Percentiles rank a stretch among this genome's conserved stretches.
These are phyloP conservation scores for Penicillium carneum DNA, from an alignment of 2,329 filamentous ascomycete genomes.

Conservation along the genomic window DNA sequence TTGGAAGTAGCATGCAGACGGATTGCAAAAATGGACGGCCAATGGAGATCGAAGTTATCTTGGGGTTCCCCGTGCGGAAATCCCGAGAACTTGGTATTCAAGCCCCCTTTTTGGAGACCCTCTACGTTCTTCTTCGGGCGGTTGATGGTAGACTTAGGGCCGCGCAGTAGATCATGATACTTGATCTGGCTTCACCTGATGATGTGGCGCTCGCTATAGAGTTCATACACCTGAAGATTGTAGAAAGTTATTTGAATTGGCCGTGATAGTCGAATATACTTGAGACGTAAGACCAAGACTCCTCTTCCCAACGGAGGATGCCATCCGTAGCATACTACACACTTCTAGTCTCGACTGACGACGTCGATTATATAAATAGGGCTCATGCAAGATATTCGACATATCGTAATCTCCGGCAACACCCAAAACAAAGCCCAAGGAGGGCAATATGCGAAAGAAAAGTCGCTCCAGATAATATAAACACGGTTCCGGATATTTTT, in stretches of 20 bases:
- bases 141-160: conserved; percentile 36
- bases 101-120: conserved; percentile 51
- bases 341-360: neutral
- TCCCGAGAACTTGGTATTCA: conserved; percentile 50
- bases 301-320: neutral
- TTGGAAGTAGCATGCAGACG: conserved; percentile 57
- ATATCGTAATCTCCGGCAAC: neutral
- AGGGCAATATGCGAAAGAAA: neutral
- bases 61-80: conserved; percentile 53
- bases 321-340: neutral
- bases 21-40: conserved; percentile 52
- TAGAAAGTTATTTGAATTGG: no score
- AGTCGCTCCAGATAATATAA: neutral
- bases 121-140: conserved; percentile 46
- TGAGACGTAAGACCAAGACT: neutral
- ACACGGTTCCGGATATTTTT: neutral
- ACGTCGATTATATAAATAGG: neutral
- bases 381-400: neutral
- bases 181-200: neutral
- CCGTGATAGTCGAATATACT: neutral
- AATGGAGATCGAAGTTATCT: conserved; percentile 58
- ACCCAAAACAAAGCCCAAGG: neutral
- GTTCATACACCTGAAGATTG: neutral
- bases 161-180: conserved; percentile 14
- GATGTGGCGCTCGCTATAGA: neutral